Evolutionary conservation across 176 grass and related monocot genomes (phyloP).

Genomic region (Rhynchospora breviuscula): DNA sequence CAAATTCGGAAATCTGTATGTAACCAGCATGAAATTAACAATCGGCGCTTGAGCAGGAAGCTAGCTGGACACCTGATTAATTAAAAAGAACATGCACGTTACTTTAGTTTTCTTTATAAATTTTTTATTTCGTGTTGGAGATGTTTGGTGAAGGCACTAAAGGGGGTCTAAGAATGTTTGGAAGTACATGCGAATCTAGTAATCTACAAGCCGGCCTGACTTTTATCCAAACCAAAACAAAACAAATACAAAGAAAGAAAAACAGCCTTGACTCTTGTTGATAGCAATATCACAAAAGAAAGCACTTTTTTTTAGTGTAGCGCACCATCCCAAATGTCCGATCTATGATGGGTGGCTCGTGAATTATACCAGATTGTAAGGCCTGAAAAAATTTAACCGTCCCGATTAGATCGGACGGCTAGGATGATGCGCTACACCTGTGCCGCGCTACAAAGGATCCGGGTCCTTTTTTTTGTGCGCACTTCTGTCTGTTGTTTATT

Average conservation of each 20-base stretch:
- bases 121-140: neutral
- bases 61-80: neutral
- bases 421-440: no score
- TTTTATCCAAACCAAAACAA: no score
- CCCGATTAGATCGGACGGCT: no score
- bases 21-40: neutral
- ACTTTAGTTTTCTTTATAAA: neutral
- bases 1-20: neutral
- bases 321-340: no score
- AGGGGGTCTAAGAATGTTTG: neutral
- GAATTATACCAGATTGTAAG: no score
- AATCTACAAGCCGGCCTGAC: neutral
- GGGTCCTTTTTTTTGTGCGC: neutral
- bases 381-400: no score
- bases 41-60: neutral
- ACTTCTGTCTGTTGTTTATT: neutral
- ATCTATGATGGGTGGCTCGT: no score
- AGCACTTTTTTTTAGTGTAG: neutral
- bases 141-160: constrained; percentile 8
- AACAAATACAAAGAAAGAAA: neutral
- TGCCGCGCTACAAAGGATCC: no score
- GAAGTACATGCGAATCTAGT: neutral
- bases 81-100: neutral
- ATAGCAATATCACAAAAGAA: neutral
- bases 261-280: neutral